phyloP scores from a whole-genome alignment of 2,329 filamentous ascomycete species.

The Aspergillus costaricaensis region DNA sequence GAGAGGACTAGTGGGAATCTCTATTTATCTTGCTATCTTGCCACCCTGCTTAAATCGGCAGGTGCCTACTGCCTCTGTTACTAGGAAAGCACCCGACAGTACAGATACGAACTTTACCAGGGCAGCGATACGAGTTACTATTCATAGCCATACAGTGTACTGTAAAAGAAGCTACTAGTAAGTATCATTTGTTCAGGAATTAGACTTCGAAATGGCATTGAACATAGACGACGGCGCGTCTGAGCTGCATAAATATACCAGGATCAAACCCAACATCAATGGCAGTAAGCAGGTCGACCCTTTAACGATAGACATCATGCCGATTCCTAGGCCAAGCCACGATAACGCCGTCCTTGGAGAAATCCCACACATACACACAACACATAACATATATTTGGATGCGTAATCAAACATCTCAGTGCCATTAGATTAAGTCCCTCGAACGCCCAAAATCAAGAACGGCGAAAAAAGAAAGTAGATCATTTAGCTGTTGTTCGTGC shows the following conservation, averaged over 20 bases:
- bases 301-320: background rate
- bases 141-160: too few species aligned
- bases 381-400: slow-evolving; percentile 9
- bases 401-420: slow-evolving; percentile 7
- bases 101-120: too few species aligned
- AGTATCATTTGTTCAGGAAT: background rate
- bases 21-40: too few species aligned
- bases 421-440: slow-evolving; percentile 17
- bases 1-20: too few species aligned
- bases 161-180: too few species aligned
- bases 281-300: background rate
- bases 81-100: too few species aligned
- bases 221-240: background rate
- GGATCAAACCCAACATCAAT: background rate
- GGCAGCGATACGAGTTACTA: too few species aligned
- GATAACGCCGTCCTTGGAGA: background rate
- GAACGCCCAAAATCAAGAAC: slow-evolving; percentile 13
- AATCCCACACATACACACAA: background rate
- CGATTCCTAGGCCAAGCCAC: background rate
- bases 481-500: slow-evolving; percentile 16
- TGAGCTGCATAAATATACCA: background rate
- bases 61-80: too few species aligned
- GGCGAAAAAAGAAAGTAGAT: slow-evolving; percentile 8
- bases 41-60: too few species aligned
- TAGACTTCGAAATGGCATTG: background rate